phyloP scores from a whole-genome alignment of 805 yeast genomes.

The Ogataea kodamae region DNA sequence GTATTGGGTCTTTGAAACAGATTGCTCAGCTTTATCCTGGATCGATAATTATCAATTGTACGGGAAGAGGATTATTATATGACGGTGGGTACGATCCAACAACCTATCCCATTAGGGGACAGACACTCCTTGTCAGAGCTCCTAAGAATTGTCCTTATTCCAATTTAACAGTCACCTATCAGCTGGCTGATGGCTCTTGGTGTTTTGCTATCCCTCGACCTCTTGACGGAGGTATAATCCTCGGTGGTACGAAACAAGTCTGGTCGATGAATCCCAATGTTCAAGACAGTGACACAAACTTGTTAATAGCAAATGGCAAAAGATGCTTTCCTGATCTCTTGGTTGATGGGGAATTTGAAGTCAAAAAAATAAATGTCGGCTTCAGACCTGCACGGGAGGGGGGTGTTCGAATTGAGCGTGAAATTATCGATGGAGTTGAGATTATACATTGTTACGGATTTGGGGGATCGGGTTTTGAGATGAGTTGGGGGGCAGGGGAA shows the following conservation, averaged over 20 bases:
- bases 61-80: constrained; percentile 58
- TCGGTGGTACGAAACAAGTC: constrained; percentile 68
- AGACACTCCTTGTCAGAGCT: constrained; percentile 52
- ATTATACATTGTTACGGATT: constrained; percentile 75
- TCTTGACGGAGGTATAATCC: constrained; percentile 52
- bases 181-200: constrained; percentile 21
- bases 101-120: constrained; percentile 57
- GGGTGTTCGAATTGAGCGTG: constrained; percentile 40
- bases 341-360: constrained; percentile 37
- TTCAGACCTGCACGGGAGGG: constrained; percentile 63
- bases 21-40: constrained; percentile 34
- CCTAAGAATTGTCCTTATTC: constrained; percentile 40
- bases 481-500: constrained; percentile 57
- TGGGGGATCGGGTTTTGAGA: constrained; percentile 57
- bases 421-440: constrained; percentile 19
- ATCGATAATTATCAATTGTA: constrained; percentile 46
- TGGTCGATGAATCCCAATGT: constrained; percentile 35
- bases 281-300: constrained; percentile 44
- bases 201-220: constrained; percentile 64
- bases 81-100: constrained; percentile 49
- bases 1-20: constrained; percentile 38
- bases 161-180: constrained; percentile 50
- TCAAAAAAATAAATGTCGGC: constrained; percentile 56
- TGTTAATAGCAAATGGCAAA: constrained; percentile 40
- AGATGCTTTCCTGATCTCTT: constrained; percentile 50